Base-by-base conservation (phyloP, 306 rosid genomes). In the Malus asiatica region DNA sequence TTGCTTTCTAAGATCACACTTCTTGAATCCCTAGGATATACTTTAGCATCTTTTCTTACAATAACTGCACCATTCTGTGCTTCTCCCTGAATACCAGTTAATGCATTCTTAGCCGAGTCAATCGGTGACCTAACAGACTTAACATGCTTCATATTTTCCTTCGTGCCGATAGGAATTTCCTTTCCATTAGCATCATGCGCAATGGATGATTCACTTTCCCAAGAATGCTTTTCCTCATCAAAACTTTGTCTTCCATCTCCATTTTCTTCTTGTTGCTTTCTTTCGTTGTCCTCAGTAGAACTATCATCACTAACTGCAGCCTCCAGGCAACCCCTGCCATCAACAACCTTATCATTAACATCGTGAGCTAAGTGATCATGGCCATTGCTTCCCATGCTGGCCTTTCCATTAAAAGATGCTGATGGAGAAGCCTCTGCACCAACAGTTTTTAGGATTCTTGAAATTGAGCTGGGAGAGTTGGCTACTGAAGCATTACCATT, bases 51-150 rank as follows among this genome's bases (percentile, higher is more conserved):
- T 86, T 86, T 92, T 77, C 79, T 84, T 58, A 87, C 92, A 70
- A 74, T 83, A 69, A 77, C 79, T 86, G 84, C 78, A 78, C 82
- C 74, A 72, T 59, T 90, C 79, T 77, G 89, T 64, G 81, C 65
- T 81, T 91, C 90, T 80, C 84, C 93, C 75, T 48, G 86, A 59
- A 78, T 44, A 18, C 70, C 84, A 77, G 20, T 72, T 83, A 73
- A 84, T 64, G 86, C 89, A 74, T 68, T 83, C 89, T 86, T 88
- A 67, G 74, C 73, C 10, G 75, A 77, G 44, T 95, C 98, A n/a
- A 78, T 81, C 67, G 83, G 48, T 72, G 97, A 92, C 78, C 99
- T 91, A 64, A 95, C 98, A 52, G 99, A 95, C 81, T 89, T 95
- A 46, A 88, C 87, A 46, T 84, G 83, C 82, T 95, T 90, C 69